A percentile compares a stretch with the other conserved stretches of the same genome.
Evolutionary conservation across 257 asterid species (phyloP).

Genomic region (Salvia splendens): DNA sequence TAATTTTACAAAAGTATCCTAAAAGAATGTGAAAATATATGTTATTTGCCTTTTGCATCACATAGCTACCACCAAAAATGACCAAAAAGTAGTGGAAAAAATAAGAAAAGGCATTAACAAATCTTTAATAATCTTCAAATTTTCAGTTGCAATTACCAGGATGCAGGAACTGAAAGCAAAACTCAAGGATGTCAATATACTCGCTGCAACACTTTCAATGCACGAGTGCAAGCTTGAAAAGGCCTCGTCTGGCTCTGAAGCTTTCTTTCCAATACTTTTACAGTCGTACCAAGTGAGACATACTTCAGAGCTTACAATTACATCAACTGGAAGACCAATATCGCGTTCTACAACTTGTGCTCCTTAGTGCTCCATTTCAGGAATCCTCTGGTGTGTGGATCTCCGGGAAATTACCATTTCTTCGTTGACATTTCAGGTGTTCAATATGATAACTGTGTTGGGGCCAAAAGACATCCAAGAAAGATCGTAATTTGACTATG

Average conservation of each 20-base stretch:
- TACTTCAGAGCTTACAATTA: conserved; percentile 66
- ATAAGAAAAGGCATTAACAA: conserved; percentile 22
- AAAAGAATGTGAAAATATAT: conserved; percentile 13
- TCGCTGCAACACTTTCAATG: conserved; percentile 84
- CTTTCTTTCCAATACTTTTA: conserved; percentile 78
- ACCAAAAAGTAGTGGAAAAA: conserved; percentile 26
- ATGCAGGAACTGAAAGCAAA: conserved; percentile 92
- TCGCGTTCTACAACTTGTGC: conserved; percentile 89
- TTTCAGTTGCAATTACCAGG: conserved; percentile 62
- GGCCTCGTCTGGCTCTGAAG: conserved; percentile 77
- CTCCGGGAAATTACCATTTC: conserved; percentile 93
- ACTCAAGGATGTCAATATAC: conserved; percentile 80
- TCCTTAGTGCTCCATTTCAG: conserved; percentile 80
- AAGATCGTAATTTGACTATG: conserved; percentile 47
- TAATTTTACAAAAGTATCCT: not conserved
- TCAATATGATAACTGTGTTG: conserved; percentile 63
- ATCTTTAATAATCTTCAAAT: conserved; percentile 24
- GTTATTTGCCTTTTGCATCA: conserved; percentile 14
- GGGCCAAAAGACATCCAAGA: conserved; percentile 45
- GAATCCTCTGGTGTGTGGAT: conserved; percentile 87
- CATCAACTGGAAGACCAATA: conserved; percentile 72
- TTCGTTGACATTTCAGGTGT: conserved; percentile 72
- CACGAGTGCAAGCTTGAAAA: conserved; percentile 80
- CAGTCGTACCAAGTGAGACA: conserved; percentile 90
- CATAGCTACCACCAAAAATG: conserved; percentile 21